Conservation (phyloP, 2,329 filamentous ascomycete genomes). For the Colletotrichum sp. region DNA sequence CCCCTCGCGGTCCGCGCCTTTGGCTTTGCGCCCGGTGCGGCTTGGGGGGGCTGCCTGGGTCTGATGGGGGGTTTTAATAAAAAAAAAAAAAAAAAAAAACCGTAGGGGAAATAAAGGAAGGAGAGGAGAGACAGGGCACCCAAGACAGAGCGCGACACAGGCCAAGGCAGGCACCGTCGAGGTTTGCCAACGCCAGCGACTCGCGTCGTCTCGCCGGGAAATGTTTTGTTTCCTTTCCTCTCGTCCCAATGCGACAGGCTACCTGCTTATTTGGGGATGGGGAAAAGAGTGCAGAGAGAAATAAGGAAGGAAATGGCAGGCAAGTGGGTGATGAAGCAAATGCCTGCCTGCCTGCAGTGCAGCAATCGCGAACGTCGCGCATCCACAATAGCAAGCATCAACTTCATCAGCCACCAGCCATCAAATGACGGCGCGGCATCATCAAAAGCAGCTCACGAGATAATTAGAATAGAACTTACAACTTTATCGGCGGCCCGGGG, state of each 20-base stretch:
- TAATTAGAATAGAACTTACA: constrained; percentile 23
- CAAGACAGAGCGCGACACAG: neutral
- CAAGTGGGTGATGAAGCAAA: neutral
- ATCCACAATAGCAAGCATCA: constrained; percentile 19
- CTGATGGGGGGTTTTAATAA: too few relatives aligned
- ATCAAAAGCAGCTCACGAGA: constrained; percentile 31
- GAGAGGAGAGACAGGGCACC: neutral
- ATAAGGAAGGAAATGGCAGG: neutral
- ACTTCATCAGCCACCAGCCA: constrained; percentile 26
- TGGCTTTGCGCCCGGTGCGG: too few relatives aligned
- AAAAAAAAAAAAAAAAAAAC: neutral
- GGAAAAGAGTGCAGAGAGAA: neutral
- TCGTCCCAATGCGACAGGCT: neutral
- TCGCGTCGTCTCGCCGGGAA: neutral
- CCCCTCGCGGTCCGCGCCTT: too few relatives aligned
- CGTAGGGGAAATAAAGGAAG: neutral
- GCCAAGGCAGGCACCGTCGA: neutral
- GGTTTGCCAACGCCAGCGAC: neutral
- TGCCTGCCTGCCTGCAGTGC: neutral
- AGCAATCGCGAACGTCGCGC: constrained; percentile 13
- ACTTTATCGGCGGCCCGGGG: constrained; percentile 31
- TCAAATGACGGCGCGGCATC: constrained; percentile 24
- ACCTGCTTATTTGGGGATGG: neutral
- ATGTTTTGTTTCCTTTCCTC: neutral
- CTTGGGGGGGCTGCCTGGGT: too few relatives aligned